Conservation (phyloP, 1,284 basidiomycete species). For the Ustilago cynodontis region DNA sequence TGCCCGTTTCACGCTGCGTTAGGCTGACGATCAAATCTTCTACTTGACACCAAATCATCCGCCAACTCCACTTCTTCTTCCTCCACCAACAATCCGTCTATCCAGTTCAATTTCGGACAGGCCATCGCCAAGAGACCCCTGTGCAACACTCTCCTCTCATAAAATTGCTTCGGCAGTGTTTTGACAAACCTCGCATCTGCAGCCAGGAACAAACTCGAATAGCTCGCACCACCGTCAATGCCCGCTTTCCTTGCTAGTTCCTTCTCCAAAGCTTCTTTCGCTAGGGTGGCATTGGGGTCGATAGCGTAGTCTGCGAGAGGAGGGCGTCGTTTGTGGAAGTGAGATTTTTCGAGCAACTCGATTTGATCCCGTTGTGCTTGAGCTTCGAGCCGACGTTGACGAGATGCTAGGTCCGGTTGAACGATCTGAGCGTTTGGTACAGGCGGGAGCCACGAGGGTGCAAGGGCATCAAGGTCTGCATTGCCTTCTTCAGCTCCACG, state of each 20-base stretch:
- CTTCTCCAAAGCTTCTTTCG: constrained; percentile 24
- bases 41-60: constrained; percentile 49
- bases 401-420: constrained; percentile 52
- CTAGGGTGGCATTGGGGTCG: constrained; percentile 31
- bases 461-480: constrained; percentile 9
- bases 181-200: constrained; percentile 60
- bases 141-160: constrained; percentile 57
- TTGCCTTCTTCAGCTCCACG: constrained; percentile 13
- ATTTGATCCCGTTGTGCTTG: constrained; percentile 33
- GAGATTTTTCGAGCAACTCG: constrained; percentile 59
- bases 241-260: constrained; percentile 21
- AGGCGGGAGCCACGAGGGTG: constrained; percentile 49
- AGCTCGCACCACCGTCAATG: constrained; percentile 10
- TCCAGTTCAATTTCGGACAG: constrained; percentile 61
- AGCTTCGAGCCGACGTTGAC: constrained; percentile 19
- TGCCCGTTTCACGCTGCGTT: neutral
- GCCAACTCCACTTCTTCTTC: constrained; percentile 60
- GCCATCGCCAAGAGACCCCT: constrained; percentile 66
- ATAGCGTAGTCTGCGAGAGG: constrained; percentile 34
- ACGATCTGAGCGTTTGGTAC: constrained; percentile 62
- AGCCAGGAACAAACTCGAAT: constrained; percentile 46
- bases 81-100: constrained; percentile 61
- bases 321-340: constrained; percentile 63
- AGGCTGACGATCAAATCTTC: constrained; percentile 24
- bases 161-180: constrained; percentile 56